These are phyloP conservation scores for Lizonia empirigonia DNA, from an alignment of 2,329 filamentous ascomycete genomes.

Conservation along the genomic window DNA sequence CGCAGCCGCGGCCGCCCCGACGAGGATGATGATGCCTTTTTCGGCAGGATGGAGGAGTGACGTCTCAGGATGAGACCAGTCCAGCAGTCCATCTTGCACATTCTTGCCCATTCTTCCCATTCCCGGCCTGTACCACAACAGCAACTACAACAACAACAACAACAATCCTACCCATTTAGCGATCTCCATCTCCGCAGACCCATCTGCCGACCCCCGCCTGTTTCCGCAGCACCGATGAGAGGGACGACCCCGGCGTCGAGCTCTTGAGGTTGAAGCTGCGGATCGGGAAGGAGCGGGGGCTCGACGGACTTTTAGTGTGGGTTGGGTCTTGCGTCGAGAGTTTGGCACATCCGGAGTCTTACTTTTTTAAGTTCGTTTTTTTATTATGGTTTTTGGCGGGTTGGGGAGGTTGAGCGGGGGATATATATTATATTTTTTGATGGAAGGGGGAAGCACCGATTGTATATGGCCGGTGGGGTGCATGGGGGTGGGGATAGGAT, in stretches of 20 bases:
- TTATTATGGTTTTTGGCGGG: too few species aligned
- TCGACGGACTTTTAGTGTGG: conserved; percentile 19
- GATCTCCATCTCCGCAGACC: conserved; percentile 47
- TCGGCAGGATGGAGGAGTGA: conserved; percentile 89
- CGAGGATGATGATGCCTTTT: conserved; percentile 93
- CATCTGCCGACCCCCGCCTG: conserved; percentile 20
- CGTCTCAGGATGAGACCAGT: too few species aligned
- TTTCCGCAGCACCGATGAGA: conserved; percentile 50
- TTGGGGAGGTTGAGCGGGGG: too few species aligned
- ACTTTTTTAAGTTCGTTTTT: too few species aligned
- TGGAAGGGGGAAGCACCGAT: too few species aligned
- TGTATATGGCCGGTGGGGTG: too few species aligned
- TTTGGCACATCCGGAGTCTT: conserved; percentile 26
- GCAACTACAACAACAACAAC: too few species aligned
- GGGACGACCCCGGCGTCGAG: conserved; percentile 39
- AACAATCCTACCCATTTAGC: conserved; percentile 44
- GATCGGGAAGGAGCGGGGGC: conserved; percentile 21
- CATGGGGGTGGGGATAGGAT: too few species aligned
- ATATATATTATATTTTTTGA: too few species aligned
- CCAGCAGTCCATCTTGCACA: conserved; percentile 4
- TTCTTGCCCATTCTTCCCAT: conserved; percentile 10
- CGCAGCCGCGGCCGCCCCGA: conserved; percentile 67
- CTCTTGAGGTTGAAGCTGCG: conserved; percentile 49
- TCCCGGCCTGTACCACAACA: conserved; percentile 45
- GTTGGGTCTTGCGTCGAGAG: conserved; percentile 46